These are phyloP conservation scores for Reutealis trisperma DNA, from an alignment of 345 rosid species.

Conservation along the genomic window DNA sequence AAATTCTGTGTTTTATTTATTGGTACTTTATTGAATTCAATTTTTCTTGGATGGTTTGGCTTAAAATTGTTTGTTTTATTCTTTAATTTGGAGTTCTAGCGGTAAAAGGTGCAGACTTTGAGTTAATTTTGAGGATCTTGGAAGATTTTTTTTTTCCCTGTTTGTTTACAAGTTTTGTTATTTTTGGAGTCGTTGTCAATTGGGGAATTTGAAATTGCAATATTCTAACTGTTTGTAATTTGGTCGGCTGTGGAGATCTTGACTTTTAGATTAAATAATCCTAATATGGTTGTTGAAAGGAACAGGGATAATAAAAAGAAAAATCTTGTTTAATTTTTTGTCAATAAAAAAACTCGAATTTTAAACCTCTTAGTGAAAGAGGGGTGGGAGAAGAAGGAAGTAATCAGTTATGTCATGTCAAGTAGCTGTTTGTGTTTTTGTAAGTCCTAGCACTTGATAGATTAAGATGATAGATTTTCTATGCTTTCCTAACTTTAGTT, in stretches of 20 bases:
- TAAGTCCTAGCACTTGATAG: background rate
- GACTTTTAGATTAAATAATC: background rate
- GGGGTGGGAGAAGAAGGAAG: background rate
- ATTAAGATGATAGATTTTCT: background rate
- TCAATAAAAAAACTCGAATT: too few relatives aligned
- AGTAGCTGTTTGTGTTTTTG: background rate
- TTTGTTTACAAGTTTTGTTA: background rate
- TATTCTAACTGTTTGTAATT: background rate
- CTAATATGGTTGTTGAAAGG: background rate
- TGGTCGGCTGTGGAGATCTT: conserved; percentile 2
- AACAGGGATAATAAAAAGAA: background rate
- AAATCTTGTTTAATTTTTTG: background rate
- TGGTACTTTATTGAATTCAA: background rate
- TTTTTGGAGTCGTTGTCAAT: background rate
- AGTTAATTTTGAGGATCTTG: background rate
- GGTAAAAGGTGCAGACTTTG: background rate
- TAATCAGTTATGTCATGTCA: background rate
- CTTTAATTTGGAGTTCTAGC: background rate
- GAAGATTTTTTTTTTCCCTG: background rate
- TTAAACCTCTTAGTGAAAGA: background rate
- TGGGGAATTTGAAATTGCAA: background rate
- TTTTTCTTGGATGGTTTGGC: background rate
- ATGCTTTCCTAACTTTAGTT: background rate
- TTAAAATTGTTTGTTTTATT: background rate
- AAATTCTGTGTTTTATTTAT: background rate